Conservation (phyloP, 2,329 filamentous ascomycete genomes). For the Aspergillus sp. region DNA sequence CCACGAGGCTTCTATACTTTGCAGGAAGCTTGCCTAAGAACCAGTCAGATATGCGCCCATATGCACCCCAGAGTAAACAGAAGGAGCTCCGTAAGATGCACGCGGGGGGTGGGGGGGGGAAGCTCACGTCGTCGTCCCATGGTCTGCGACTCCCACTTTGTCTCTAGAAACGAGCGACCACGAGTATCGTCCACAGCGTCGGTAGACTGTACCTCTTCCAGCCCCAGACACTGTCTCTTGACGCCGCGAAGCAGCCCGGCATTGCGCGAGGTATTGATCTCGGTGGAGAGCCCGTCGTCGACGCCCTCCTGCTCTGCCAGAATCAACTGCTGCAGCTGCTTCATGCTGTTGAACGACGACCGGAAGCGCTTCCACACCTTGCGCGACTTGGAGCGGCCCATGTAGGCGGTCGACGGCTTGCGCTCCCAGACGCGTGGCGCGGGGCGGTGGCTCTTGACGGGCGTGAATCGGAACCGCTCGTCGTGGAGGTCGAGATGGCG, state of each 20-base stretch:
- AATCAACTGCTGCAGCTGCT: constrained; percentile 25
- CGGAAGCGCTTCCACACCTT: constrained; percentile 49
- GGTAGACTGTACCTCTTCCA: not conserved
- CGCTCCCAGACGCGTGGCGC: constrained; percentile 46
- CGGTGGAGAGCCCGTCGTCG: constrained; percentile 26
- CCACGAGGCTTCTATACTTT: constrained; percentile 6
- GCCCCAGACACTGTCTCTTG: constrained; percentile 34
- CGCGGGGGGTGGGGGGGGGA: not conserved
- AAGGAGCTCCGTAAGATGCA: no score
- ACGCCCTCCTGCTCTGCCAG: constrained; percentile 15
- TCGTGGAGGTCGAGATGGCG: constrained; percentile 15
- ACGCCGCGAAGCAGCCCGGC: constrained; percentile 31
- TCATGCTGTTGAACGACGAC: constrained; percentile 35
- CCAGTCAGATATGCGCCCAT: not conserved
- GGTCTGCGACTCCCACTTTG: constrained; percentile 39
- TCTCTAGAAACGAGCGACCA: constrained; percentile 40
- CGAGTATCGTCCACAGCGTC: constrained; percentile 7
- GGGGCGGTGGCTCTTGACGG: constrained; percentile 32
- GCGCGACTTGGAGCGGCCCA: constrained; percentile 38
- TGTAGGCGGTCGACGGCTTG: constrained; percentile 42
- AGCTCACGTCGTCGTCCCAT: constrained; percentile 29
- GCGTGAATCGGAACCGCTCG: constrained; percentile 42
- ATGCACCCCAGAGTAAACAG: not conserved
- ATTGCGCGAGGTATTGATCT: constrained; percentile 33
- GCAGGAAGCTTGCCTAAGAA: constrained; percentile 23